Evolutionary conservation across 208 protist genomes (phyloP), one percentile per base, ranked within the genome.

Genomic region (Acanthamoeba triangularis): DNA sequence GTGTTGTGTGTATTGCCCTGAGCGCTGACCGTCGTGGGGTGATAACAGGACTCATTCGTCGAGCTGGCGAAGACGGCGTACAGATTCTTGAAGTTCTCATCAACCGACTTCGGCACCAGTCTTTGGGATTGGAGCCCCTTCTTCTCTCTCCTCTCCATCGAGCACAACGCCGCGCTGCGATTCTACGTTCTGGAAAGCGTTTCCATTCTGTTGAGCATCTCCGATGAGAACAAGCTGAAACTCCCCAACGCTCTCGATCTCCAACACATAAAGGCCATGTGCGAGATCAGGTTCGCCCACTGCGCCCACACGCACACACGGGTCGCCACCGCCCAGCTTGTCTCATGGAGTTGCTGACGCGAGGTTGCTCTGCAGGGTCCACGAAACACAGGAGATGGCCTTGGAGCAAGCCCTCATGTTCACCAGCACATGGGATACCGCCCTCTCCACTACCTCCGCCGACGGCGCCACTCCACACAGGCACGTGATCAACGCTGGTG

Each of bases 51-150:
- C 14, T 33, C 63, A 7, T 91, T 91, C 20, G 54, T 94, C 30
- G 65, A 80, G 65, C 90, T 94, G 67, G 90, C 90, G 16, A n/a
- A n/a, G 30, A 94, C 90, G 14, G 90, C 65, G 35, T 80, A 94
- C 44, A 10, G 63, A 63, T 94, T 94, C 20, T 59, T 94, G 35
- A 44, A 59, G 35, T 94, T 94, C 47, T 94, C 90, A 49, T 33
- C 67, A n/a, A 61, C 52, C 6, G 90, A 94, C 41, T 94, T 94
- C 30, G 90, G 90, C 65, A 94, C 47, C 49, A 35, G 28, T 33
- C 52, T 94, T 16, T 94, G 90, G 90, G 90, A 94, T 52, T 94
- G 90, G 90, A 94, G 90, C 52, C 65, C 90, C 41, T 94, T 94
- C 90, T 94, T 94, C 49, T 49, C 65, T 5, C 67, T 94, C 20